Base-by-base conservation (phyloP, 192 early-diverging fungal species). In the Podila epicladia region DNA sequence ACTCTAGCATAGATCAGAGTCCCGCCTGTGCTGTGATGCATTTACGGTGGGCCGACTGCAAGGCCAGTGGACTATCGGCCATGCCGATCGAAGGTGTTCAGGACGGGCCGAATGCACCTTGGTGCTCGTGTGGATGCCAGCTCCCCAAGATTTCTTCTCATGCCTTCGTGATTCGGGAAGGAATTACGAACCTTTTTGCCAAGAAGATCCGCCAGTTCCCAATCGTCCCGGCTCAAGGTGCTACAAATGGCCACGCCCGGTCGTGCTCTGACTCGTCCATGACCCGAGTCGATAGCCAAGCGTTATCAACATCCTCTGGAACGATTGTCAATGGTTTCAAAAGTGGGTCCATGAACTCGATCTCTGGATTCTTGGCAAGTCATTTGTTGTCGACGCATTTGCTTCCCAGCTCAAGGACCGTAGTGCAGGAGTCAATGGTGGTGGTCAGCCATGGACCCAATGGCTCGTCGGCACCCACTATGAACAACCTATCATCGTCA, bases 1-100 rank as follows among this genome's bases (percentile, higher is more conserved):
- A 84, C 32, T 91, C 89, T 0, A 84, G 65, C 64, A 58, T 87
- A 20, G 69, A 85, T 53, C 69, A 82, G 20, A 84, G 87, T 41
- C 85, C 82, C 8, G 64, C 69, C 12, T 79, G 78, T 48, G 72
- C 82, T 13, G 72, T 88, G 5, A 53, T 84, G 45, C 58, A 83
- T 60, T 58, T 89, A 6, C 51, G 80, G 15, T 85, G 85, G 85
- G 45, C 32, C 26, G 49, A 80, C 24, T 80, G 77, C 22, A 60
- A 51, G 26, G 50, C 37, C 4, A 32, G 50, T 12, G 45, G 22
- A 29, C 17, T 49, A 5, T 58, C 35, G n/a, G 22, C n/a, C 17
- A 62, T 73, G 2, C 58, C 58, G 31, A 63, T 57, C 5, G 71
- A 70, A 6, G 69, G 55, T 22, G 69, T 50, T 9, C 41, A 38